A percentile compares a stretch with the other conserved stretches of the same genome.
Evolutionary conservation across 495 filamentous ascomycete genomes (phyloP).

Genomic region (Xylaria sp.): DNA sequence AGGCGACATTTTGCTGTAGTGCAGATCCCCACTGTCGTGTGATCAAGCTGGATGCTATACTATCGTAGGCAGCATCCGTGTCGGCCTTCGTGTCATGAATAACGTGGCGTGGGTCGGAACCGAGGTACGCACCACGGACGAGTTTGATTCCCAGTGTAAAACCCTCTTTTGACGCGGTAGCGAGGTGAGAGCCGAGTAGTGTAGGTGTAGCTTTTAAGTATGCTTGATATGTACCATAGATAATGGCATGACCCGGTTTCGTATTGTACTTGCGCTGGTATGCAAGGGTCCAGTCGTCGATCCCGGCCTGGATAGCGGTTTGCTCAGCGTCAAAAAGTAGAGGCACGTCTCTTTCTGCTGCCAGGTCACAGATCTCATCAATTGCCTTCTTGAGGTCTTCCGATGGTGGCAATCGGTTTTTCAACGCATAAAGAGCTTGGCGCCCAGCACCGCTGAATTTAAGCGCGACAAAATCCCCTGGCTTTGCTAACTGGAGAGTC

Average conservation of each 20-base stretch:
- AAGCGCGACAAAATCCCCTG: conserved; percentile 84
- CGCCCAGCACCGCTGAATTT: conserved; percentile 94
- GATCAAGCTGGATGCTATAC: conserved; percentile 47
- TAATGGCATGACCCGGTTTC: conserved; percentile 50
- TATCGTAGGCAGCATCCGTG: conserved; percentile 62
- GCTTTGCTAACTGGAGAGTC: conserved; percentile 74
- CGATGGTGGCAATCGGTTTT: conserved; percentile 63
- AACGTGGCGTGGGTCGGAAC: conserved; percentile 75
- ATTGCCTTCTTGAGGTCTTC: conserved; percentile 72
- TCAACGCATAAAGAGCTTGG: conserved; percentile 71
- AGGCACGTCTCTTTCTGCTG: conserved; percentile 69
- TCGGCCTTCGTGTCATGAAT: conserved; percentile 83
- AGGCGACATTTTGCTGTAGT: conserved; percentile 47
- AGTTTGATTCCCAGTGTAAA: conserved; percentile 90
- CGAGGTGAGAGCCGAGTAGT: conserved; percentile 71
- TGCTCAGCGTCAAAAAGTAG: conserved; percentile 95
- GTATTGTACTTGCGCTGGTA: conserved; percentile 83
- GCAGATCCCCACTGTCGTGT: conserved; percentile 56
- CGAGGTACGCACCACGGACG: conserved; percentile 89
- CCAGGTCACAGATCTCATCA: conserved; percentile 76
- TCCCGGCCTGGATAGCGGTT: conserved; percentile 77
- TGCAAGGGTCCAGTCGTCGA: conserved; percentile 82
- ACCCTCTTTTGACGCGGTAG: conserved; percentile 66
- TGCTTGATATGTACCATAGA: conserved; percentile 79
- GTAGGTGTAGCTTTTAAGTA: conserved; percentile 77